A percentile compares a stretch with the other conserved stretches of the same genome.
These are phyloP conservation scores for Miscanthus lutarioriparius DNA, from an alignment of 176 grass and related monocot genomes.

Conservation along the genomic window DNA sequence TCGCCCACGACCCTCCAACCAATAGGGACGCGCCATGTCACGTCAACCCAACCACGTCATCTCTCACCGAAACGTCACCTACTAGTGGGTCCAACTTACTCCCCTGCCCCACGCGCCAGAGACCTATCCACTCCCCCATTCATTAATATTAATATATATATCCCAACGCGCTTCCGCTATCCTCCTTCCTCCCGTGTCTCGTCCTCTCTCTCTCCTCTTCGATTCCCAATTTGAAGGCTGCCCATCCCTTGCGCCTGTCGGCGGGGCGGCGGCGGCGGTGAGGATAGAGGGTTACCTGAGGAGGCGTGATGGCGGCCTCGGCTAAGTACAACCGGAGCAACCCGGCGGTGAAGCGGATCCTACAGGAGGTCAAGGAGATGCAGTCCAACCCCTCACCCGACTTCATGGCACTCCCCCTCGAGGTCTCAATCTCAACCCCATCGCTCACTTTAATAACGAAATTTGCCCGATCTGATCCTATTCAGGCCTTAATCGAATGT, in stretches of 20 bases:
- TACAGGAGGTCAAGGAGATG: conserved; percentile 99
- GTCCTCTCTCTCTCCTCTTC: not conserved
- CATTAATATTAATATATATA: not conserved
- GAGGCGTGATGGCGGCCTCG: conserved; percentile 44
- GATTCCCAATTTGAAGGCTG: conserved; percentile 28
- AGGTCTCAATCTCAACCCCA: conserved; percentile 52
- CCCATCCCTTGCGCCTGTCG: conserved; percentile 14
- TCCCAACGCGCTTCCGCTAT: conserved; percentile 13
- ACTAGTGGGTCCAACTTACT: not conserved
- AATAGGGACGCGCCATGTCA: conserved; percentile 45
- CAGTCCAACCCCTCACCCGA: conserved; percentile 94
- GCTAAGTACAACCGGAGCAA: conserved; percentile 88
- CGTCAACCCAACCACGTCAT: conserved; percentile 37
- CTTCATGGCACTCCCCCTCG: conserved; percentile 89
- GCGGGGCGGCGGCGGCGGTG: not conserved
- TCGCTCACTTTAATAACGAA: not conserved
- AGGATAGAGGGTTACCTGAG: conserved; percentile 10
- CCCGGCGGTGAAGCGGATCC: conserved; percentile 99
- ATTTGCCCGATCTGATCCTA: conserved; percentile 19
- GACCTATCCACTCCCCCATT: conserved; percentile 1
- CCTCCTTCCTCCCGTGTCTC: not conserved
- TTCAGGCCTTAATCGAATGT: not conserved
- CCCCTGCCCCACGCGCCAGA: conserved; percentile 19
- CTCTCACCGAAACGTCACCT: not conserved
- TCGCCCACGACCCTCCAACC: not conserved